Evolutionary conservation across 1,139 yeast genomes (phyloP), one percentile per base, ranked within the genome.

Genomic region (Blastobotrys proliferans): DNA sequence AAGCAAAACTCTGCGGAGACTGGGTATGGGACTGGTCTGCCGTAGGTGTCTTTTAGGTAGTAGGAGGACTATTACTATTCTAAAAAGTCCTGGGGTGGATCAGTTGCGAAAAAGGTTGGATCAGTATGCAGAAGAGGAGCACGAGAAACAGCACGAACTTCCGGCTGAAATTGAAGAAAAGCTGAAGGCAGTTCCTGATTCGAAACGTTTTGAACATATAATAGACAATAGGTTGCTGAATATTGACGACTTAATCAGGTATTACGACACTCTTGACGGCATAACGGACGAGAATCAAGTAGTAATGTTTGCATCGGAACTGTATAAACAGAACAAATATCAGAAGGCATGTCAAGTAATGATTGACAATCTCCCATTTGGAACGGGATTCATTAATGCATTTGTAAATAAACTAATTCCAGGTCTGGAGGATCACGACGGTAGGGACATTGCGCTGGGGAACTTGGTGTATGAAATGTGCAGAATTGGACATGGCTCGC

Each of bases 371-470:
- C 20, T 46, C 19, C 35, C 50, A 9, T 35, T 50, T 6, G 49
- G 47, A 16, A 40, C 43, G 5, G 38, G 37, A 16, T 22, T 44
- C 10, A 34, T 45, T 5, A 33, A 38, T 18, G 47, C 39, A 6
- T 35, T 48, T 24, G 32, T 41, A 13, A 35, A 40, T 10, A 44
- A 45, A 33, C 27, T 51, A 11, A 24, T 50, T 13, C 51, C 49
- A 2, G 42, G 35, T 3, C 38, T 51, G 36, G 39, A 33, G 11
- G 28, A 31, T 2, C 13, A 21, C 3, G 45, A 48, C 18, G 46
- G 49, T 6, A 32, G 36, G 37, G 45, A 45, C 8, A 19, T 50
- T 14, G 50, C 45, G 6, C 6, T 49, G 5, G 53, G 51, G 2
- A 46, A 42, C 32, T 17, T 49, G 36, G 35, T 45, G 5, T 38